Evolutionary conservation across 2,329 filamentous ascomycete genomes (phyloP).

Genomic region (Geosmithia putterillii): DNA sequence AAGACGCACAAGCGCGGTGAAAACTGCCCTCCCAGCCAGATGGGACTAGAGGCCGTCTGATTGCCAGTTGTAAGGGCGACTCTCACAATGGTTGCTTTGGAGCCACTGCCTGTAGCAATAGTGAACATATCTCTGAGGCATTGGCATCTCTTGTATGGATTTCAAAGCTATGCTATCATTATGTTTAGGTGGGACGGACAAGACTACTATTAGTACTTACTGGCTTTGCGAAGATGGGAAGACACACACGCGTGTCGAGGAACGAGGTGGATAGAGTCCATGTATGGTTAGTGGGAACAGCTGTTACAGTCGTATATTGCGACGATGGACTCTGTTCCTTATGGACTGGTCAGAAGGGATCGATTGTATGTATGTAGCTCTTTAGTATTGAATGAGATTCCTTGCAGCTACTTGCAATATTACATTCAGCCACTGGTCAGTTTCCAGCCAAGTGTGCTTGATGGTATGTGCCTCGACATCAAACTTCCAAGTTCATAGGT

Average conservation of each 20-base stretch:
- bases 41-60: not conserved
- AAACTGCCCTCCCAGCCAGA: constrained; percentile 26
- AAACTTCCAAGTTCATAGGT: constrained; percentile 63
- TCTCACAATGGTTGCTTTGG: not conserved
- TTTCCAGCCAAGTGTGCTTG: not conserved
- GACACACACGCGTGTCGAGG: not conserved
- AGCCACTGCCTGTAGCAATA: not conserved
- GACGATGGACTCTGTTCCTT: not conserved
- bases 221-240: not conserved
- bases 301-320: not conserved
- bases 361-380: not conserved
- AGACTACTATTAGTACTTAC: not conserved
- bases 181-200: not conserved
- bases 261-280: not conserved
- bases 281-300: not conserved
- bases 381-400: not conserved
- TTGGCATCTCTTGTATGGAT: not conserved
- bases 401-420: too few relatives aligned
- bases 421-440: too few relatives aligned
- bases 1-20: constrained; percentile 25
- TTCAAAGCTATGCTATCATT: not conserved
- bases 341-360: not conserved
- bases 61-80: not conserved
- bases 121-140: not conserved
- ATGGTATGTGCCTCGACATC: constrained; percentile 65